A percentile compares a stretch with the other conserved stretches of the same genome.
phyloP scores from a whole-genome alignment of 2,329 filamentous ascomycete species.

The Pyrenochaeta sp. region DNA sequence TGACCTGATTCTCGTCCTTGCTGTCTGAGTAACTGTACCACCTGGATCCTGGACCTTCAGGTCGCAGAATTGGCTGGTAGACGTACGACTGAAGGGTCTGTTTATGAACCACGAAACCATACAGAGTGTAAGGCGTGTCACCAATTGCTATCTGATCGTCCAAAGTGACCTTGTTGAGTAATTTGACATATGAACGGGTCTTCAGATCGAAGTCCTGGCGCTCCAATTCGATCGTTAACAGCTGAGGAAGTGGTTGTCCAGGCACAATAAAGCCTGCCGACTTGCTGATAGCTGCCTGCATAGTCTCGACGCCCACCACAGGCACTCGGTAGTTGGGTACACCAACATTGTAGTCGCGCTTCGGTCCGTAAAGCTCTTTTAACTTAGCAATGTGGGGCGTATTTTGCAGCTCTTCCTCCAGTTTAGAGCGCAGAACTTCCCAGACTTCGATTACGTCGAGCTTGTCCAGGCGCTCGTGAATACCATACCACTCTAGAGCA shows the following conservation, averaged over 20 bases:
- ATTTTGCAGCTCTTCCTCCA: conserved; percentile 61
- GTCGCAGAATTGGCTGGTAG: conserved; percentile 68
- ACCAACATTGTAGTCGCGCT: conserved; percentile 41
- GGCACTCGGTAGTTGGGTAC: conserved; percentile 48
- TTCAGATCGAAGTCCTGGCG: conserved; percentile 65
- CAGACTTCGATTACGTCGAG: conserved; percentile 64
- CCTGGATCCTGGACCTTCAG: conserved; percentile 62
- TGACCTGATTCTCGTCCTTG: conserved; percentile 62
- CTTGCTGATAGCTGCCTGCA: conserved; percentile 54
- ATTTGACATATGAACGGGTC: conserved; percentile 64
- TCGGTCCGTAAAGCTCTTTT: conserved; percentile 57
- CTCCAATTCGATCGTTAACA: conserved; percentile 65
- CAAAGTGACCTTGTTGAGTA: conserved; percentile 64
- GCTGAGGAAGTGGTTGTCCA: conserved; percentile 52
- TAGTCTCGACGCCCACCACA: conserved; percentile 45
- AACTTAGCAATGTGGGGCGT: conserved; percentile 54
- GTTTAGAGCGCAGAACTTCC: conserved; percentile 61
- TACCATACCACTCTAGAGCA: conserved; percentile 52
- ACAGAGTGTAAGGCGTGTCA: conserved; percentile 62
- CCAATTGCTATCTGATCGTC: conserved; percentile 63
- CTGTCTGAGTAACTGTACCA: conserved; percentile 69
- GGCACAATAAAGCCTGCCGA: conserved; percentile 34
- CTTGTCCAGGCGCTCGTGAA: conserved; percentile 49
- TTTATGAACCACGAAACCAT: conserved; percentile 68
- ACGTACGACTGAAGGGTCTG: conserved; percentile 66